Percentiles rank a stretch among this genome's conserved stretches.
Evolutionary conservation across 2,329 filamentous ascomycete species (phyloP).

Genomic region (Trichoderma hamatum): DNA sequence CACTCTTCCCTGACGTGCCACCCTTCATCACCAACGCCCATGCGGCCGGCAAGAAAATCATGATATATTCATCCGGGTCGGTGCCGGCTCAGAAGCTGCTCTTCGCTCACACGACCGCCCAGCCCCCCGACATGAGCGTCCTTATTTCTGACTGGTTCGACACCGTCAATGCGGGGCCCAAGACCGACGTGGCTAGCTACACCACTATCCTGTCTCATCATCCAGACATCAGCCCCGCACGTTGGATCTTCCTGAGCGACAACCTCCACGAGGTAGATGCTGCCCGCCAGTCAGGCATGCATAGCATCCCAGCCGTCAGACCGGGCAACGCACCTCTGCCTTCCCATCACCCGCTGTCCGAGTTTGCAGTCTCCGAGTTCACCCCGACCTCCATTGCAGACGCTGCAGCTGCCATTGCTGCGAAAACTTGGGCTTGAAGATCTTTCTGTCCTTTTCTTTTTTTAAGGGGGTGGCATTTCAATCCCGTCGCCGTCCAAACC

Average conservation of each 20-base stretch:
- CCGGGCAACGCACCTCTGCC: slow-evolving; percentile 71
- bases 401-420: slow-evolving; percentile 16
- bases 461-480: not conserved
- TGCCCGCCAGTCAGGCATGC: slow-evolving; percentile 65
- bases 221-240: slow-evolving; percentile 49
- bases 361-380: slow-evolving; percentile 43
- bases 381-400: slow-evolving; percentile 32
- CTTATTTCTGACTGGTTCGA: slow-evolving; percentile 73
- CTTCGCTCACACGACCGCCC: slow-evolving; percentile 67
- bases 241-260: slow-evolving; percentile 81
- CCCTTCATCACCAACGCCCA: slow-evolving; percentile 64
- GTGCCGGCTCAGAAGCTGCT: slow-evolving; percentile 80
- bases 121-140: slow-evolving; percentile 60
- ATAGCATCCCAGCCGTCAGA: slow-evolving; percentile 62
- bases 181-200: slow-evolving; percentile 70
- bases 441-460: too few species aligned
- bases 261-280: slow-evolving; percentile 71
- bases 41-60: slow-evolving; percentile 57
- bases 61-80: slow-evolving; percentile 82
- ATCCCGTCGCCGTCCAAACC: not conserved
- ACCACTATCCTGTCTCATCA: slow-evolving; percentile 57
- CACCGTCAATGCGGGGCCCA: slow-evolving; percentile 77
- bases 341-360: slow-evolving; percentile 47
- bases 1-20: slow-evolving; percentile 75
- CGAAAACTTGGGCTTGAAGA: not conserved